These are phyloP conservation scores for Neurospora sp. DNA, from an alignment of 495 filamentous ascomycete genomes.

Conservation along the genomic window DNA sequence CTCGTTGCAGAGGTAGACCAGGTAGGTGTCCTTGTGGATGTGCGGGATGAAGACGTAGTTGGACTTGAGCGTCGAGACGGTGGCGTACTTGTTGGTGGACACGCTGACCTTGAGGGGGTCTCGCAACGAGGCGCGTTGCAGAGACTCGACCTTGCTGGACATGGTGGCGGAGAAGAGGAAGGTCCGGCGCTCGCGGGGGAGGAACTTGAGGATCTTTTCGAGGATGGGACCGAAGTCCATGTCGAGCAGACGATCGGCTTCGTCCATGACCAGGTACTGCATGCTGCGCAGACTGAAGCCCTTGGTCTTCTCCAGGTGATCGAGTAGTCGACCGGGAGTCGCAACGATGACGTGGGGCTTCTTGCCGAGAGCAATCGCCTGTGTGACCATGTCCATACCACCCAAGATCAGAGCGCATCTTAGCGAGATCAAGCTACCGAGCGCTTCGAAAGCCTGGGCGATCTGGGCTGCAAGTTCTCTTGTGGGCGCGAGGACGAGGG, in stretches of 20 bases:
- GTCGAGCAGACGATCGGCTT: constrained; percentile 82
- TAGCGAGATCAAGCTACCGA: constrained; percentile 75
- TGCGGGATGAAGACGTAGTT: constrained; percentile 78
- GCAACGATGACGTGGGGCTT: constrained; percentile 84
- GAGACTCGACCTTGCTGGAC: constrained; percentile 79
- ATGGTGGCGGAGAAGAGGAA: constrained; percentile 94
- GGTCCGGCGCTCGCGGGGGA: constrained; percentile 70
- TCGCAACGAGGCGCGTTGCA: constrained; percentile 77
- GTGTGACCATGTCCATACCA: constrained; percentile 90
- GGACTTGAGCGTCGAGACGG: constrained; percentile 74
- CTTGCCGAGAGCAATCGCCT: constrained; percentile 80
- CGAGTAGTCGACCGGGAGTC: constrained; percentile 80
- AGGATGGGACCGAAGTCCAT: constrained; percentile 89
- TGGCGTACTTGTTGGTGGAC: constrained; percentile 69
- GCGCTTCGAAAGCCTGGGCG: constrained; percentile 67
- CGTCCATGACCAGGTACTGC: constrained; percentile 88
- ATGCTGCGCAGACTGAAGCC: constrained; percentile 69
- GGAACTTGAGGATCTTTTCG: constrained; percentile 84
- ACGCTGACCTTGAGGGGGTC: constrained; percentile 69
- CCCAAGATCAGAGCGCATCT: constrained; percentile 73
- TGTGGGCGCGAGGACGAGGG: constrained; percentile 79
- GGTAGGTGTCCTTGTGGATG: constrained; percentile 83
- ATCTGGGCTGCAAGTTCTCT: constrained; percentile 90
- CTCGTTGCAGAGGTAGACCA: constrained; percentile 78
- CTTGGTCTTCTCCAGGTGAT: constrained; percentile 95